phyloP scores from a whole-genome alignment of 345 rosid species.

The Limnanthes douglasii region DNA sequence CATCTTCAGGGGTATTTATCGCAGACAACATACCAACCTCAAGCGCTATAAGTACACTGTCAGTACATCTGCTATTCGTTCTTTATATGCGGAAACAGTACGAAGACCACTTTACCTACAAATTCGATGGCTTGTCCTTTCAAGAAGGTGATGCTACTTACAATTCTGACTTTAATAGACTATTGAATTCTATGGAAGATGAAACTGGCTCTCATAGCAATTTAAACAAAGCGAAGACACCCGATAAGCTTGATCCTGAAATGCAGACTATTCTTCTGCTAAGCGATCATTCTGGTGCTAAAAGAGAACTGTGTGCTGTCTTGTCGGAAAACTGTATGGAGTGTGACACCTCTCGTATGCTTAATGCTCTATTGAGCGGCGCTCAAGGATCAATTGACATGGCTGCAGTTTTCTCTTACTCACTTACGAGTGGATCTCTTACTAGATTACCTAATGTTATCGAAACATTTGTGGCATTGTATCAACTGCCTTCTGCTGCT shows the following conservation, averaged over 20 bases:
- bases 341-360: conserved; percentile 95
- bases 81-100: conserved; percentile 73
- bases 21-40: too few relatives aligned
- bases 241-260: conserved; percentile 80
- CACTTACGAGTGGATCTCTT: conserved; percentile 34
- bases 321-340: conserved; percentile 95
- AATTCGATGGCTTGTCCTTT: conserved; percentile 68
- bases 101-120: conserved; percentile 79
- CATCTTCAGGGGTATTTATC: too few relatives aligned
- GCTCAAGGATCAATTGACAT: conserved; percentile 58
- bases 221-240: conserved; percentile 29
- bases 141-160: conserved; percentile 60
- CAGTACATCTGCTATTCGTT: conserved; percentile 83
- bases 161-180: conserved; percentile 68
- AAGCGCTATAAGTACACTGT: too few relatives aligned
- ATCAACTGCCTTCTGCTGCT: conserved; percentile 55
- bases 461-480: conserved; percentile 76
- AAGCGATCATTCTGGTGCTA: conserved; percentile 90
- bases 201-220: conserved; percentile 41
- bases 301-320: conserved; percentile 92
- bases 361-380: conserved; percentile 87
- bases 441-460: conserved; percentile 67
- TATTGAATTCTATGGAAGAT: conserved; percentile 43
- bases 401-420: conserved; percentile 65
- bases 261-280: conserved; percentile 46